Conservation (phyloP, 148 eudicot genomes). For the Fagopyrum homotropicum region DNA sequence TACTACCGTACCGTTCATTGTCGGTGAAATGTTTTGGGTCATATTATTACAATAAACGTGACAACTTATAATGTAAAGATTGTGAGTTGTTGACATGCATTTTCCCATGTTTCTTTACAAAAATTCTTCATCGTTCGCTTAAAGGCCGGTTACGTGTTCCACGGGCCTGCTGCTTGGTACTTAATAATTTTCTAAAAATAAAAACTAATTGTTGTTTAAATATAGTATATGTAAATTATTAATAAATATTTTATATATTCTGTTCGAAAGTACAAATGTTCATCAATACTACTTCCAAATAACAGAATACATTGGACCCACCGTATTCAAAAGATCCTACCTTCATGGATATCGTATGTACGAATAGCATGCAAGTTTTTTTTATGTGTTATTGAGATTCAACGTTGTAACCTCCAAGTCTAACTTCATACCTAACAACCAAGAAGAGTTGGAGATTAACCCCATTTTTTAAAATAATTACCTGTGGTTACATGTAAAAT, state of each 20-base stretch:
- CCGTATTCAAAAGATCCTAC: neutral
- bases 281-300: neutral
- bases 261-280: neutral
- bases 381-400: neutral
- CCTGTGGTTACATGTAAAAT: too few relatives aligned
- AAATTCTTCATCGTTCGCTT: neutral
- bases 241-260: too few relatives aligned
- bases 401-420: neutral
- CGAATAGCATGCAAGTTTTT: neutral
- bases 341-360: neutral
- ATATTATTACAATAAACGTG: neutral
- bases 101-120: neutral
- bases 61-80: neutral
- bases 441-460: too few relatives aligned
- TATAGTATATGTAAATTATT: neutral
- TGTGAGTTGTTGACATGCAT: conserved; percentile 3
- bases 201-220: neutral
- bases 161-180: neutral
- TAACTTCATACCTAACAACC: too few relatives aligned
- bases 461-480: too few relatives aligned
- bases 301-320: neutral
- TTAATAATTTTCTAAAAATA: neutral
- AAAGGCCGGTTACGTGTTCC: neutral
- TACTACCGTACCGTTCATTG: neutral
- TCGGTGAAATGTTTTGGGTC: neutral